Conservation (phyloP, 345 rosid species). For the Draba incana region DNA sequence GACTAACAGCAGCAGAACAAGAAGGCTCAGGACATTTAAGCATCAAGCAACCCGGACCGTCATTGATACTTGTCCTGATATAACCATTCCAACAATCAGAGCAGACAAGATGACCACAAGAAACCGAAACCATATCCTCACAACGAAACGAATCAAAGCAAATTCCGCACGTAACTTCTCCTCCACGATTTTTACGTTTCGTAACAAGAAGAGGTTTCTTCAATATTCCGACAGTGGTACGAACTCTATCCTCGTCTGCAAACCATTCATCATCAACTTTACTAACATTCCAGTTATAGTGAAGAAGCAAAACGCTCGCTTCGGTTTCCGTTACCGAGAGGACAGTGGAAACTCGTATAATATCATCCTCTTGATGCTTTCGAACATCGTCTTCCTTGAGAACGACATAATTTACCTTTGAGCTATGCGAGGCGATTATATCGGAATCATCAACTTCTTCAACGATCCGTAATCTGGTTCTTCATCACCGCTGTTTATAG, state of each 20-base stretch:
- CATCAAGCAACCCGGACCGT: slow-evolving; percentile 25
- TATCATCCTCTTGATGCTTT: slow-evolving; percentile 2
- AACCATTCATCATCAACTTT: slow-evolving; percentile 27
- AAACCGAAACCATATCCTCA: neutral
- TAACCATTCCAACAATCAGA: slow-evolving; percentile 14
- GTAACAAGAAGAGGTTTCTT: neutral
- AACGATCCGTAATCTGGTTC: neutral
- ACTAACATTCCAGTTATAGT: slow-evolving; percentile 11
- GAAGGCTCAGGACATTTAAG: slow-evolving; percentile 13
- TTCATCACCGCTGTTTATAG: neutral
- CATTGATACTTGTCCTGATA: slow-evolving; percentile 13
- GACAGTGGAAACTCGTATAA: slow-evolving; percentile 3
- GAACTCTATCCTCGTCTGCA: slow-evolving; percentile 18
- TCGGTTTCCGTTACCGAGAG: slow-evolving; percentile 4
- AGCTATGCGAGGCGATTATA: neutral
- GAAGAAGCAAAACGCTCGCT: slow-evolving; percentile 13
- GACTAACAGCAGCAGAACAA: slow-evolving; percentile 4
- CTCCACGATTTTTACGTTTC: no score
- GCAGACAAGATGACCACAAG: slow-evolving; percentile 19
- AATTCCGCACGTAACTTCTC: slow-evolving; percentile 12
- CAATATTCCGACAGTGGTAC: slow-evolving; percentile 5
- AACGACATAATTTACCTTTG: neutral
- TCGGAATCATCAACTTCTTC: slow-evolving; percentile 7
- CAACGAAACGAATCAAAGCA: neutral
- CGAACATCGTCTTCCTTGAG: slow-evolving; percentile 27